Conservation (phyloP, 768 basidiomycete species). For the Lactarius indigo region DNA sequence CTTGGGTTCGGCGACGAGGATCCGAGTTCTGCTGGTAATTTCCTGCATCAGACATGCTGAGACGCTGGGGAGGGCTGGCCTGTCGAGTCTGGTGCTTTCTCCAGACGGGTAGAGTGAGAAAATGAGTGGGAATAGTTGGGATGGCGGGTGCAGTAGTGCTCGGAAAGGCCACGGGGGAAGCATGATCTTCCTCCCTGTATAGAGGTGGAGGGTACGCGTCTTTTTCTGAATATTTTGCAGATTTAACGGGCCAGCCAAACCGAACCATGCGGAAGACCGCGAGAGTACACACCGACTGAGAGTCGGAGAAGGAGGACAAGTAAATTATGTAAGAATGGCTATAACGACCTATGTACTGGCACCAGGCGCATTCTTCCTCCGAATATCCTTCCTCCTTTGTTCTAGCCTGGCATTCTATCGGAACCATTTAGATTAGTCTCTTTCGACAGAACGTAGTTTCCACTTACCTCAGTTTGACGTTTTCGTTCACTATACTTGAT, state of each 20-base stretch:
- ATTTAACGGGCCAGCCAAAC: slow-evolving; percentile 20
- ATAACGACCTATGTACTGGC: neutral
- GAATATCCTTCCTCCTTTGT: slow-evolving; percentile 51
- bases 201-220: slow-evolving; percentile 6
- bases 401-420: slow-evolving; percentile 59
- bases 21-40: slow-evolving; percentile 29
- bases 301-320: neutral
- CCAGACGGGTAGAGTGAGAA: slow-evolving; percentile 67
- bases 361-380: slow-evolving; percentile 33
- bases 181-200: slow-evolving; percentile 13
- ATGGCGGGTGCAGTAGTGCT: slow-evolving; percentile 6
- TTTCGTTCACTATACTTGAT: slow-evolving; percentile 85
- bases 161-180: slow-evolving; percentile 9
- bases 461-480: slow-evolving; percentile 71
- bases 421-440: slow-evolving; percentile 7
- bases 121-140: slow-evolving; percentile 42
- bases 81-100: slow-evolving; percentile 45
- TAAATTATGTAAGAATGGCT: slow-evolving; percentile 9
- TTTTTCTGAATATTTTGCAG: slow-evolving; percentile 13
- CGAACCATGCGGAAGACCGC: slow-evolving; percentile 18
- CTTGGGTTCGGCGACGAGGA: neutral
- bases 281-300: neutral
- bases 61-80: slow-evolving; percentile 31
- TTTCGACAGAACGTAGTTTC: neutral
- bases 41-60: slow-evolving; percentile 29